phyloP scores from a whole-genome alignment of 805 yeast genomes.

The Babjeviella inositovora region DNA sequence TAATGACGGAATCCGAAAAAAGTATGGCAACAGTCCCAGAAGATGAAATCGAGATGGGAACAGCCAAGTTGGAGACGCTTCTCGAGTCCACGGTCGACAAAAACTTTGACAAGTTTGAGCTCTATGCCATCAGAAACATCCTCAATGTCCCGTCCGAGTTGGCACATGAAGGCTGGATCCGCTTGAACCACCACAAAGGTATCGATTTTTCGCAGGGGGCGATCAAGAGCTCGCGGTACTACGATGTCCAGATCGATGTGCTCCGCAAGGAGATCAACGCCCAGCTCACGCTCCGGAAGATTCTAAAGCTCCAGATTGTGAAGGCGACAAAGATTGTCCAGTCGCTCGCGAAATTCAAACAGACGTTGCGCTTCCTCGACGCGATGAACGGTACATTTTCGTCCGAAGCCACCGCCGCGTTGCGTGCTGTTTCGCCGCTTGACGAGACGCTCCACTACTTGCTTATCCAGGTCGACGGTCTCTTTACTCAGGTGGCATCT shows the following conservation, averaged over 20 bases:
- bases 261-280: slow-evolving; percentile 19
- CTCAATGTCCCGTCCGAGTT: slow-evolving; percentile 54
- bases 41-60: slow-evolving; percentile 60
- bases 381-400: slow-evolving; percentile 6
- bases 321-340: slow-evolving; percentile 18
- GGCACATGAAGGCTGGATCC: slow-evolving; percentile 47
- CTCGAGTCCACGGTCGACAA: slow-evolving; percentile 63
- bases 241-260: slow-evolving; percentile 13
- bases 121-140: slow-evolving; percentile 67
- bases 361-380: slow-evolving; percentile 8
- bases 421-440: too few relatives aligned
- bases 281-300: slow-evolving; percentile 25
- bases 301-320: slow-evolving; percentile 18
- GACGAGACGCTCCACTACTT: slow-evolving; percentile 20
- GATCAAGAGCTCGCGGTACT: slow-evolving; percentile 2
- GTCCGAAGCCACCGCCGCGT: slow-evolving; percentile 14
- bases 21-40: slow-evolving; percentile 8
- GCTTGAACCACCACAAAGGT: slow-evolving; percentile 53
- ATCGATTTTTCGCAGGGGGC: slow-evolving; percentile 11
- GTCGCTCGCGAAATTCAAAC: slow-evolving; percentile 12
- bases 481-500: slow-evolving; percentile 1
- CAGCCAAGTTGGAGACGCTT: slow-evolving; percentile 65
- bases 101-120: slow-evolving; percentile 76
- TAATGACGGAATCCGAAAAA: slow-evolving; percentile 8
- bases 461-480: slow-evolving; percentile 15